These are phyloP conservation scores for Carallia brachiata DNA, from an alignment of 345 rosid species.

Conservation along the genomic window DNA sequence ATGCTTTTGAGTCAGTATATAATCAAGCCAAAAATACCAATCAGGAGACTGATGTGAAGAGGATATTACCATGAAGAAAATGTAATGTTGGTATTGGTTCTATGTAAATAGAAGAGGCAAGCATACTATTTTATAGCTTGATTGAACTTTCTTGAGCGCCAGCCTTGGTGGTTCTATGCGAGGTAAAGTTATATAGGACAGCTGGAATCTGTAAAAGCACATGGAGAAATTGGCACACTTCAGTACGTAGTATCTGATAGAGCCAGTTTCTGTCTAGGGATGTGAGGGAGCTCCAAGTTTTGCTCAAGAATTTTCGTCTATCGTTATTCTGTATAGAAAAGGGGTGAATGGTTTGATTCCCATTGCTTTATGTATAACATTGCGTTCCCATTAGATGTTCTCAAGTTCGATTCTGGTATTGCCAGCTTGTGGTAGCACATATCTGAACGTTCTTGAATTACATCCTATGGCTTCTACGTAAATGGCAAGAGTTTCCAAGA, in stretches of 20 bases:
- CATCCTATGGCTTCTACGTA: too few relatives aligned
- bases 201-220: background rate
- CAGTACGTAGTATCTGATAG: background rate
- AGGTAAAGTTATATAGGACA: conserved; percentile 1
- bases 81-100: background rate
- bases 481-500: too few relatives aligned
- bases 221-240: background rate
- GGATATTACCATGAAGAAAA: conserved; percentile 38
- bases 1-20: conserved; percentile 77
- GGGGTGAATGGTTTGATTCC: background rate
- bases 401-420: too few relatives aligned
- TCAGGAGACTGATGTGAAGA: conserved; percentile 51
- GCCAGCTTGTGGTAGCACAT: too few relatives aligned
- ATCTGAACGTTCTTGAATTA: too few relatives aligned
- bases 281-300: conserved; percentile 14
- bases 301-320: background rate
- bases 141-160: background rate
- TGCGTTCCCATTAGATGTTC: background rate
- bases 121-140: conserved; percentile 14
- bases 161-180: background rate
- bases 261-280: background rate
- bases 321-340: conserved; percentile 3
- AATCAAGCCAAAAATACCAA: conserved; percentile 55
- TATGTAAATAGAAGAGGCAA: conserved; percentile 19
- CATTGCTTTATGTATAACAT: conserved; percentile 1